Percentiles rank a stretch among this genome's conserved stretches.
These are phyloP conservation scores for Quercus lobata DNA, from an alignment of 331 rosid genomes.

Conservation along the genomic window DNA sequence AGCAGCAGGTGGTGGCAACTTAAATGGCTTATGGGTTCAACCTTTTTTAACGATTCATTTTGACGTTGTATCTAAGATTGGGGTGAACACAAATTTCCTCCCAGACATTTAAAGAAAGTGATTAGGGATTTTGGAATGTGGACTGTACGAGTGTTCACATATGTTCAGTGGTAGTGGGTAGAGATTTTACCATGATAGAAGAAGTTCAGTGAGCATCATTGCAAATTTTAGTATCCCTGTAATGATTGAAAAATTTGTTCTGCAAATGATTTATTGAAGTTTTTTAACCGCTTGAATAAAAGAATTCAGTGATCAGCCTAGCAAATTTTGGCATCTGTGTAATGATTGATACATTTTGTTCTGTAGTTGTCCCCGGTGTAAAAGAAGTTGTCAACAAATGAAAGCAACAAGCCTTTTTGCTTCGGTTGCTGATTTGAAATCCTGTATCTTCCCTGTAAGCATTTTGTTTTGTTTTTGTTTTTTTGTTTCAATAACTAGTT, in stretches of 20 bases:
- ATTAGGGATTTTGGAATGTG: neutral
- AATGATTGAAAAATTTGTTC: neutral
- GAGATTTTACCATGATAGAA: neutral
- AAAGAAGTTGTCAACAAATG: neutral
- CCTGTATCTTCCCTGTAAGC: neutral
- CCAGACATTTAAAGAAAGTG: neutral
- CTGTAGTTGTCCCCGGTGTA: no score
- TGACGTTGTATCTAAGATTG: neutral
- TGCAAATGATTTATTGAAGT: no score
- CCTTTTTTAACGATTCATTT: neutral
- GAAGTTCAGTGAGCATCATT: neutral
- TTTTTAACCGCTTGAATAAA: no score
- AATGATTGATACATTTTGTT: no score
- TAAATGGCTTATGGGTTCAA: slow-evolving; percentile 26
- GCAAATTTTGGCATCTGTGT: no score
- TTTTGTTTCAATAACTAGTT: neutral
- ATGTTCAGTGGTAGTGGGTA: no score
- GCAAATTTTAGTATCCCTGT: neutral
- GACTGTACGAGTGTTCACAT: neutral
- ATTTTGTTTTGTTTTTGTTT: neutral
- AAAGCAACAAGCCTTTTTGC: neutral
- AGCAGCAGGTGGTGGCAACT: slow-evolving; percentile 35
- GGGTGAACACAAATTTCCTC: neutral
- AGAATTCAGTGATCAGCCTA: no score
- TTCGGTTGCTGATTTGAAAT: neutral